Evolutionary conservation across 2,329 filamentous ascomycete genomes (phyloP).

Genomic region (Fusarium pilosicola): DNA sequence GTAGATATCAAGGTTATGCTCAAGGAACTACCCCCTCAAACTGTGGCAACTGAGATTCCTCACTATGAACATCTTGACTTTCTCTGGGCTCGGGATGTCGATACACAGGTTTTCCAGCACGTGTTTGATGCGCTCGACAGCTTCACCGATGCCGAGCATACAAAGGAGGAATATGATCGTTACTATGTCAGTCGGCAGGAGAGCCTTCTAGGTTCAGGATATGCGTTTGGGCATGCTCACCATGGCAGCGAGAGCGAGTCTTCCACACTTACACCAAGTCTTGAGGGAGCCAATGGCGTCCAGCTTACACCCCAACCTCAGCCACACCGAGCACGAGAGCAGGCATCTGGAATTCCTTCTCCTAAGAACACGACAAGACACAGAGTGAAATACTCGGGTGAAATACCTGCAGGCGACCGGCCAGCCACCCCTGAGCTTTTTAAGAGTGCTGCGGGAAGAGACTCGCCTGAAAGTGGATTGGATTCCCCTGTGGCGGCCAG

Average conservation of each 20-base stretch:
- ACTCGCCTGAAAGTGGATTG: slow-evolving; percentile 29
- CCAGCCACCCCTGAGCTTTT: slow-evolving; percentile 30
- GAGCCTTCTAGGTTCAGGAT: slow-evolving; percentile 57
- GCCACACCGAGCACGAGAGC: slow-evolving; percentile 47
- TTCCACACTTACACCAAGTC: slow-evolving; percentile 45
- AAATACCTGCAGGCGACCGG: slow-evolving; percentile 11
- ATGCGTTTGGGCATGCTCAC: slow-evolving; percentile 39
- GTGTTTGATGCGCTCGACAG: slow-evolving; percentile 89
- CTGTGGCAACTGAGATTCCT: slow-evolving; percentile 84
- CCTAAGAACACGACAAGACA: slow-evolving; percentile 31
- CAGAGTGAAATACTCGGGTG: slow-evolving; percentile 26
- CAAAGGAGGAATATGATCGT: slow-evolving; percentile 68
- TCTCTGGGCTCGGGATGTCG: slow-evolving; percentile 88
- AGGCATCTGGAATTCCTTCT: slow-evolving; percentile 22
- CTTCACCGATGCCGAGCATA: slow-evolving; percentile 68
- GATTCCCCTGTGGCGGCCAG: slow-evolving; percentile 32
- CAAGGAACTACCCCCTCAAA: slow-evolving; percentile 84
- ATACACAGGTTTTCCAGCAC: slow-evolving; percentile 86
- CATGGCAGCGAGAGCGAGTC: slow-evolving; percentile 52
- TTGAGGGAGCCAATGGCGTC: slow-evolving; percentile 25
- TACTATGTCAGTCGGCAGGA: slow-evolving; percentile 64
- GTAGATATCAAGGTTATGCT: slow-evolving; percentile 96
- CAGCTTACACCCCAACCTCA: slow-evolving; percentile 20
- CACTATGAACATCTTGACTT: slow-evolving; percentile 98
- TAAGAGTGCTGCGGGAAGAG: slow-evolving; percentile 12